Conservation (phyloP, 1,139 yeast species). For the Spencermartinsiella ligniputridi region DNA sequence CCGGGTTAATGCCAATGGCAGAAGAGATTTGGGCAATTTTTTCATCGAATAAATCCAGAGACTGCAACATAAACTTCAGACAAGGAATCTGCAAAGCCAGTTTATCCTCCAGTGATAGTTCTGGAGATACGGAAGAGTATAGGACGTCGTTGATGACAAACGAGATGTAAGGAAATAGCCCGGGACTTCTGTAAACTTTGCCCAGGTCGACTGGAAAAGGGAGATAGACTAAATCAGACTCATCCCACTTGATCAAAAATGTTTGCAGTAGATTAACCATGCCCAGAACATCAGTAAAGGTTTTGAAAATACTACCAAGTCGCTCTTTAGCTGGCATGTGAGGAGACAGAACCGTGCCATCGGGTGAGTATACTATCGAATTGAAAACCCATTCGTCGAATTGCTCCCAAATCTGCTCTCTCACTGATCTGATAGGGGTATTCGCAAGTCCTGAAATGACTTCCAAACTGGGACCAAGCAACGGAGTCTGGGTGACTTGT, state of each 20-base stretch:
- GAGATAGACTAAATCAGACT: slow-evolving; percentile 27
- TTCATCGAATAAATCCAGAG: slow-evolving; percentile 62
- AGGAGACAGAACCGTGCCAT: slow-evolving; percentile 25
- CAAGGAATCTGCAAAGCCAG: slow-evolving; percentile 50
- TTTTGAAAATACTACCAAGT: slow-evolving; percentile 27
- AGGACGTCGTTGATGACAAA: slow-evolving; percentile 65
- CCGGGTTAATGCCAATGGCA: slow-evolving; percentile 48
- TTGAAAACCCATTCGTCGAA: slow-evolving; percentile 73
- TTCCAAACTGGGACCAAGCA: slow-evolving; percentile 50
- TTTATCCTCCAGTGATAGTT: slow-evolving; percentile 37
- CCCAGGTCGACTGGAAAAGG: slow-evolving; percentile 69
- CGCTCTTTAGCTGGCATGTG: slow-evolving; percentile 29
- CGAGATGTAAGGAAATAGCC: slow-evolving; percentile 79
- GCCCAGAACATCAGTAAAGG: slow-evolving; percentile 47
- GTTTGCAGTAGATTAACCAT: slow-evolving; percentile 51
- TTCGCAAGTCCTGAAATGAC: slow-evolving; percentile 50
- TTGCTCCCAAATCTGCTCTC: slow-evolving; percentile 60
- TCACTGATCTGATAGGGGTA: slow-evolving; percentile 41
- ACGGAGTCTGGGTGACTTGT: slow-evolving; percentile 46
- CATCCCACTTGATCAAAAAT: slow-evolving; percentile 26
- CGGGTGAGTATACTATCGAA: slow-evolving; percentile 24
- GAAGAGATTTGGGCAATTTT: slow-evolving; percentile 43
- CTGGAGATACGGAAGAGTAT: slow-evolving; percentile 35
- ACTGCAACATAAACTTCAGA: slow-evolving; percentile 47
- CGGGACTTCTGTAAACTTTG: slow-evolving; percentile 53